These are phyloP conservation scores for Westerdykella aurantiaca DNA, from an alignment of 2,329 filamentous ascomycete genomes.

Conservation along the genomic window DNA sequence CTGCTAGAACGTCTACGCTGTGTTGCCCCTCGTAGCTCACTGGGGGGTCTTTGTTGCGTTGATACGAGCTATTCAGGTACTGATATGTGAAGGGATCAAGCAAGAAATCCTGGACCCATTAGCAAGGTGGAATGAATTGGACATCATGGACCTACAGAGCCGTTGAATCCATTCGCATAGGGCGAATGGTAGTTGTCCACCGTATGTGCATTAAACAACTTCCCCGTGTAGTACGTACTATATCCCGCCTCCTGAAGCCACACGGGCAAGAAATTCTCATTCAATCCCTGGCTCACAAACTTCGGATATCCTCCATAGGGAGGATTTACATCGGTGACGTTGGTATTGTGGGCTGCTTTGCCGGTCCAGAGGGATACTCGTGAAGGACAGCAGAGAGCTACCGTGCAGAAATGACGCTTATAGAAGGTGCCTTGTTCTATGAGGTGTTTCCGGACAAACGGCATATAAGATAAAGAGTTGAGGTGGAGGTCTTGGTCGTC, in stretches of 20 bases:
- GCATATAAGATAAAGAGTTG: constrained; percentile 57
- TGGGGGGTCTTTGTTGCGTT: constrained; percentile 54
- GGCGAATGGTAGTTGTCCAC: constrained; percentile 56
- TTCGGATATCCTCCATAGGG: constrained; percentile 59
- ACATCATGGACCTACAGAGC: constrained; percentile 34
- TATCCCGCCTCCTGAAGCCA: constrained; percentile 65
- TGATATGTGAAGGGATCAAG: constrained; percentile 62
- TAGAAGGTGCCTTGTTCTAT: constrained; percentile 55
- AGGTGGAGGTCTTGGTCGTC: constrained; percentile 63
- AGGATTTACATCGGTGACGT: constrained; percentile 55
- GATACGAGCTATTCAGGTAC: constrained; percentile 60
- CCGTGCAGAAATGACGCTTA: constrained; percentile 60
- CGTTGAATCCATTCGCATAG: constrained; percentile 53
- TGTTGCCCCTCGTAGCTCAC: constrained; percentile 52
- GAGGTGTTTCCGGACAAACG: constrained; percentile 52
- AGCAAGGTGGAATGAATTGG: not conserved
- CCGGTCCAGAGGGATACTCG: constrained; percentile 62
- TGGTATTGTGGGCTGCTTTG: constrained; percentile 63
- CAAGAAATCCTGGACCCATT: constrained; percentile 44
- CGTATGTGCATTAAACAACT: constrained; percentile 61
- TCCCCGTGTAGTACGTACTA: constrained; percentile 64
- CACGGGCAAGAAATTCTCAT: constrained; percentile 61
- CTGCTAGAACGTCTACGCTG: constrained; percentile 53
- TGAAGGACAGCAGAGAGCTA: constrained; percentile 62
- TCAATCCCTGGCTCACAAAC: constrained; percentile 58